Evolutionary conservation across 2,329 filamentous ascomycete species (phyloP).

Genomic region (Aspergillus novoparasiticus): DNA sequence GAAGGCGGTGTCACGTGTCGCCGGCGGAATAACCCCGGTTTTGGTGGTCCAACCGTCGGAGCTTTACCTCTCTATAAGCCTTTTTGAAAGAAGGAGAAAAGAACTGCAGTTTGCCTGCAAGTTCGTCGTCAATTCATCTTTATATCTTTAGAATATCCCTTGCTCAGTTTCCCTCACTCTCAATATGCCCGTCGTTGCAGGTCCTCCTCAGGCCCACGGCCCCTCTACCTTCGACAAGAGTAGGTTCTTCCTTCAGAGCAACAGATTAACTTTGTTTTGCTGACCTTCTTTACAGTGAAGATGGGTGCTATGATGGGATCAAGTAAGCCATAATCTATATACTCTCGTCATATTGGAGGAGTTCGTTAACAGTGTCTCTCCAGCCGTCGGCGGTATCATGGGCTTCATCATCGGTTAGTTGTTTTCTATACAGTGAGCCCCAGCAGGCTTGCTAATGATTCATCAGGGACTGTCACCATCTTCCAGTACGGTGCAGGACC

Average conservation of each 20-base stretch:
- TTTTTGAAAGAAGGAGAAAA: not conserved
- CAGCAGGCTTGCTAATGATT: constrained; percentile 8
- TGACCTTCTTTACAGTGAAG: constrained; percentile 67
- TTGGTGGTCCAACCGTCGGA: not conserved
- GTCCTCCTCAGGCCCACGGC: constrained; percentile 54
- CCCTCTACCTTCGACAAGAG: constrained; percentile 73
- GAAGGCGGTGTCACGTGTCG: constrained; percentile 21
- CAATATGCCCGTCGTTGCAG: constrained; percentile 61
- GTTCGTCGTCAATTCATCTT: not conserved
- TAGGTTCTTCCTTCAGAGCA: constrained; percentile 41
- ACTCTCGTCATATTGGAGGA: not conserved
- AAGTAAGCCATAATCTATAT: constrained; percentile 66
- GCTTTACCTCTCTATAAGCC: not conserved
- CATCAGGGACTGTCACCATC: constrained; percentile 82
- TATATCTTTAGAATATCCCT: not conserved
- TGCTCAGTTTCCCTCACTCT: not conserved
- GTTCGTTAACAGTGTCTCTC: constrained; percentile 9
- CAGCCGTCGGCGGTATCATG: constrained; percentile 93
- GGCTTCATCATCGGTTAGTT: constrained; percentile 91
- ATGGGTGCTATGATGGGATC: constrained; percentile 99
- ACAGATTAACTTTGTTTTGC: constrained; percentile 9
- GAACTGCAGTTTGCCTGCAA: constrained; percentile 5
- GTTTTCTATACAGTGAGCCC: not conserved
- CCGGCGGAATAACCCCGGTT: constrained; percentile 2
- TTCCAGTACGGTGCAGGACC: constrained; percentile 92